phyloP scores from a whole-genome alignment of 176 grass and related monocot species.

The Microstegium vimineum region DNA sequence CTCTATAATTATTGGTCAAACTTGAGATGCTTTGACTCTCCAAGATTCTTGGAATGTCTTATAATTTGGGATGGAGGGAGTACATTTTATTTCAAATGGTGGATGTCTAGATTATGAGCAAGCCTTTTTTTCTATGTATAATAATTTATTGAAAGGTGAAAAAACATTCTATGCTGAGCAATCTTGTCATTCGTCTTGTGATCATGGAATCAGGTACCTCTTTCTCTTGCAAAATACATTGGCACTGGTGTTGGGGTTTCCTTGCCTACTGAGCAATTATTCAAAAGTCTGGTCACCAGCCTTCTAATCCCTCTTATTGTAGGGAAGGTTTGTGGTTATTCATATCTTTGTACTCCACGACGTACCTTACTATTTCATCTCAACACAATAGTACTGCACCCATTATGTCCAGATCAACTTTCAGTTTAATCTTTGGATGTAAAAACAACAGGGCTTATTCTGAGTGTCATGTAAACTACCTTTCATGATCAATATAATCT shows the following conservation, averaged over 20 bases:
- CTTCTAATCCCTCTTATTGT: slow-evolving; percentile 78
- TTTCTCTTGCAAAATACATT: slow-evolving; percentile 84
- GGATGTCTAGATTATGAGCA: background rate
- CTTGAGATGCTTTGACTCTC: too few species aligned
- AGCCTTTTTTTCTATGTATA: background rate
- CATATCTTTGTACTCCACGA: slow-evolving; percentile 12
- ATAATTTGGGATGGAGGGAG: too few species aligned
- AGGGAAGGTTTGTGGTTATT: slow-evolving; percentile 58
- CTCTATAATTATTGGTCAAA: too few species aligned
- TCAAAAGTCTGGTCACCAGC: slow-evolving; percentile 69
- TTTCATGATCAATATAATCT: background rate
- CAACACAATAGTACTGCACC: background rate
- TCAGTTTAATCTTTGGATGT: slow-evolving; percentile 24
- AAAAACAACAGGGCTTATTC: background rate
- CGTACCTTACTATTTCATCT: slow-evolving; percentile 10
- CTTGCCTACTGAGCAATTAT: slow-evolving; percentile 70
- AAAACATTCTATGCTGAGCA: background rate
- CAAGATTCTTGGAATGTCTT: too few species aligned
- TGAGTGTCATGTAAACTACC: background rate
- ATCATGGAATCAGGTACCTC: slow-evolving; percentile 53
- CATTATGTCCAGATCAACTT: background rate
- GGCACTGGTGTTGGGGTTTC: slow-evolving; percentile 63
- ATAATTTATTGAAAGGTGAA: background rate
- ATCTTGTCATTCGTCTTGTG: background rate
- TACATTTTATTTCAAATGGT: background rate